phyloP scores from a whole-genome alignment of 768 basidiomycete species.

The Agrocybe chaxingu region DNA sequence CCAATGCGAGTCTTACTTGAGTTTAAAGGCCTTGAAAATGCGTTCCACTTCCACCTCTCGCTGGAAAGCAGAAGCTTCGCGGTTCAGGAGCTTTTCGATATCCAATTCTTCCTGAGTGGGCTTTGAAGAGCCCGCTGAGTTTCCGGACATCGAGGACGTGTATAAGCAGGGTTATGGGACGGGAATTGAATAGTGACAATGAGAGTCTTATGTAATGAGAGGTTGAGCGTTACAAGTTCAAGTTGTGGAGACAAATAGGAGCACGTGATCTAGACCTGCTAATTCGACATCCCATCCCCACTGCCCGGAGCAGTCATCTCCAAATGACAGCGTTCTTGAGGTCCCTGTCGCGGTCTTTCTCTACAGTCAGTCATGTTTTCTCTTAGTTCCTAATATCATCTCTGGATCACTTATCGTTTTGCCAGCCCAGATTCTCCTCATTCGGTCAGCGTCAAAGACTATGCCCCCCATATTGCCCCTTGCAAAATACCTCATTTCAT shows the following conservation, averaged over 20 bases:
- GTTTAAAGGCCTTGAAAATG: constrained; percentile 91
- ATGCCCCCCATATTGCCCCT: not conserved
- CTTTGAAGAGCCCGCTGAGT: constrained; percentile 12
- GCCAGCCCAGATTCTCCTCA: constrained; percentile 16
- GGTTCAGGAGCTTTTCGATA: constrained; percentile 74
- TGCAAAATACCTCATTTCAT: constrained; percentile 2
- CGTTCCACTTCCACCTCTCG: constrained; percentile 88
- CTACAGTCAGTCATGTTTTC: constrained; percentile 11
- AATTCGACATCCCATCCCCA: too few species aligned
- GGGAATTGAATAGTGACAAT: too few species aligned
- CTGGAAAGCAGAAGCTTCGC: constrained; percentile 83
- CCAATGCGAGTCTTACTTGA: constrained; percentile 63
- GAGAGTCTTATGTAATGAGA: too few species aligned
- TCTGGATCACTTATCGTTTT: not conserved
- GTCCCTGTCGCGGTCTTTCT: too few species aligned
- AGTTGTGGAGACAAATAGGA: too few species aligned
- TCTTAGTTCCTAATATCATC: not conserved
- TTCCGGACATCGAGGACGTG: constrained; percentile 5
- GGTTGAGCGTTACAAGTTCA: too few species aligned
- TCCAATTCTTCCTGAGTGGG: constrained; percentile 44
- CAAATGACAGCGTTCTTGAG: too few species aligned
- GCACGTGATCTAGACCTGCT: too few species aligned
- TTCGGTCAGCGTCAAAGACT: constrained; percentile 4
- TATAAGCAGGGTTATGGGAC: too few species aligned
- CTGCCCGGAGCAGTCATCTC: too few species aligned